phyloP scores from a whole-genome alignment of 2,329 filamentous ascomycete species.

The Pseudocercospora fuligena region DNA sequence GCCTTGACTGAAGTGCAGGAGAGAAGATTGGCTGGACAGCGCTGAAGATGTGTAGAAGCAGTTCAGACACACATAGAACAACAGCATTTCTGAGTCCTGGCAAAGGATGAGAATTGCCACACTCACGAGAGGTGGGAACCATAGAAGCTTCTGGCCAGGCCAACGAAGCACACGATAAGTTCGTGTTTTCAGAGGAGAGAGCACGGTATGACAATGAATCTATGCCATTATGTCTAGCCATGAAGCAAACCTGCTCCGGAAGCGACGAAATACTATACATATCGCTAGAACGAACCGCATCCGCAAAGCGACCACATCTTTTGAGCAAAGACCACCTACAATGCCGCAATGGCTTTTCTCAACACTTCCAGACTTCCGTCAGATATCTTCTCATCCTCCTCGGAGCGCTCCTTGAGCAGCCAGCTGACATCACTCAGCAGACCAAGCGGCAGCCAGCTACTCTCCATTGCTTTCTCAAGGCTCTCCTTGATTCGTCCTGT shows the following conservation, averaged over 20 bases:
- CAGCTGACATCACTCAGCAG: conserved; percentile 85
- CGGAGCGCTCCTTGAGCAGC: conserved; percentile 64
- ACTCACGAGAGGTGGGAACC: background rate
- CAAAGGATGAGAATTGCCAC: background rate
- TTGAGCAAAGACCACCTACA: conserved; percentile 43
- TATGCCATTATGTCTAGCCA: background rate
- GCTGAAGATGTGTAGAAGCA: conserved; percentile 47
- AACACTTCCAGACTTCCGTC: conserved; percentile 62
- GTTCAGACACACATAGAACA: background rate
- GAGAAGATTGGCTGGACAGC: conserved; percentile 74
- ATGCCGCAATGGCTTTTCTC: conserved; percentile 59
- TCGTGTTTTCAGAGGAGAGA: background rate
- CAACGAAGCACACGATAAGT: background rate
- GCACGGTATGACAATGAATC: background rate
- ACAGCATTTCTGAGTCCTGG: background rate
- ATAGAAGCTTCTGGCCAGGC: background rate
- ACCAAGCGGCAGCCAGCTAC: conserved; percentile 82
- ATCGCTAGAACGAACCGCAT: background rate
- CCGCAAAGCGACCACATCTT: background rate
- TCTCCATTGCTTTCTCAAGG: conserved; percentile 71
- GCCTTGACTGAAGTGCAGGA: conserved; percentile 92
- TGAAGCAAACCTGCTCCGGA: background rate
- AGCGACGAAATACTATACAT: background rate
- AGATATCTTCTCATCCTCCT: conserved; percentile 44
- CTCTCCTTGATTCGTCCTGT: conserved; percentile 89